A percentile compares a stretch with the other conserved stretches of the same genome.
Conservation (phyloP, 495 filamentous ascomycete species). For the Xylaria acuta region DNA sequence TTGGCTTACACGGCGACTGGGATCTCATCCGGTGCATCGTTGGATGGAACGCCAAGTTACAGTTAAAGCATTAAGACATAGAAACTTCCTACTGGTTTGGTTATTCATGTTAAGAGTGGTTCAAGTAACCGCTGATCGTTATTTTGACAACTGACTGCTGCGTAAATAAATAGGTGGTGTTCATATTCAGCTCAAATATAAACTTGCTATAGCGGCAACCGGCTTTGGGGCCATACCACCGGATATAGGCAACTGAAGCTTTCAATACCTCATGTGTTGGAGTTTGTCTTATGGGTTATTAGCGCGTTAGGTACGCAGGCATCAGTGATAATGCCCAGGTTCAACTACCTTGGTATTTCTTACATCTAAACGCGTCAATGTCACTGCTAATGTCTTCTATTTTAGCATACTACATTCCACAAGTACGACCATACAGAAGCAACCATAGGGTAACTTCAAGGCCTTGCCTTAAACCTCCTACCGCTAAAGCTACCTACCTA, state of each 20-base stretch:
- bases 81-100: neutral
- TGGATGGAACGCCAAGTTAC: conserved; percentile 84
- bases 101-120: neutral
- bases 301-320: neutral
- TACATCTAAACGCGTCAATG: neutral
- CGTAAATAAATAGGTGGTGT: neutral
- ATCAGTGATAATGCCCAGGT: neutral
- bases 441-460: neutral
- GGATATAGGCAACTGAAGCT: neutral
- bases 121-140: neutral
- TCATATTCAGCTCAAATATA: neutral
- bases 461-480: neutral
- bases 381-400: neutral
- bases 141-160: neutral
- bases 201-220: neutral
- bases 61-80: conserved; percentile 47
- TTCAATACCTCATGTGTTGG: neutral
- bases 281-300: neutral
- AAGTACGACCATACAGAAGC: too few relatives aligned
- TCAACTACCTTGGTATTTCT: neutral
- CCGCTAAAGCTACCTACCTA: neutral
- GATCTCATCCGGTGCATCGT: conserved; percentile 88
- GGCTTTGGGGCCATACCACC: neutral
- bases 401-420: too few relatives aligned
- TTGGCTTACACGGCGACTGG: conserved; percentile 90